Evolutionary conservation across 208 protist species (phyloP).

Genomic region (Leishmania martiniquensis): DNA sequence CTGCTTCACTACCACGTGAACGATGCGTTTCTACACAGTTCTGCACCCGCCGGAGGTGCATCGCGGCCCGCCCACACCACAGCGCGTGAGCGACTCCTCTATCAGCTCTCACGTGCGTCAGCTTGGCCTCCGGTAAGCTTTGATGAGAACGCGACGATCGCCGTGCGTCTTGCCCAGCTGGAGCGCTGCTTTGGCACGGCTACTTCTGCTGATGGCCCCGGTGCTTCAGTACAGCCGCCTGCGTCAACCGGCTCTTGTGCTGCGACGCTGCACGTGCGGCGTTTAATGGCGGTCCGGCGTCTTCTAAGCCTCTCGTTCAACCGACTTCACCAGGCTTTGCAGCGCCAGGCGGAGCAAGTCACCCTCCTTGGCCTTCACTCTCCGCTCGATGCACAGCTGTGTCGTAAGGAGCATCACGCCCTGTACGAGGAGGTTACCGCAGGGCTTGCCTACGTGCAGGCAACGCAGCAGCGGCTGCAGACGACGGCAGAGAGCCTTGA

Average conservation of each 20-base stretch:
- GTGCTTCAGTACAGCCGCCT: background rate
- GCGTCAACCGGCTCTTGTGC: background rate
- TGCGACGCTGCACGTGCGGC: constrained; percentile 34
- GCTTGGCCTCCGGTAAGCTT: constrained; percentile 77
- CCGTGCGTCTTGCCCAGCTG: constrained; percentile 46
- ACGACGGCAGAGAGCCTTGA: constrained; percentile 28
- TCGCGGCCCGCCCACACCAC: background rate
- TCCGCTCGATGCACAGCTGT: constrained; percentile 66
- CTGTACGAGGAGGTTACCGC: constrained; percentile 49
- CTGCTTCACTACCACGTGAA: constrained; percentile 42
- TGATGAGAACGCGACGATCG: constrained; percentile 49
- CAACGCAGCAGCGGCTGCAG: constrained; percentile 40
- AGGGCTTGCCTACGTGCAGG: constrained; percentile 46
- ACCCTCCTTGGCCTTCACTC: constrained; percentile 55
- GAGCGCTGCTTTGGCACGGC: constrained; percentile 36
- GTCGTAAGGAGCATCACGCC: constrained; percentile 44
- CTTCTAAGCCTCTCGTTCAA: constrained; percentile 58
- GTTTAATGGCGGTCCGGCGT: constrained; percentile 54
- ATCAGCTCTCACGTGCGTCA: constrained; percentile 39
- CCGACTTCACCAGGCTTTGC: constrained; percentile 58
- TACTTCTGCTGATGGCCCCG: background rate
- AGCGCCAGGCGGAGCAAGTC: constrained; percentile 65
- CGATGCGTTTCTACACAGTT: constrained; percentile 5
- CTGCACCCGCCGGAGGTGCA: background rate
- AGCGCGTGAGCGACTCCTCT: constrained; percentile 35